Percentiles rank a stretch among this genome's conserved stretches.
Evolutionary conservation across 345 rosid species (phyloP).

Genomic region (Raphanus raphanistrum): DNA sequence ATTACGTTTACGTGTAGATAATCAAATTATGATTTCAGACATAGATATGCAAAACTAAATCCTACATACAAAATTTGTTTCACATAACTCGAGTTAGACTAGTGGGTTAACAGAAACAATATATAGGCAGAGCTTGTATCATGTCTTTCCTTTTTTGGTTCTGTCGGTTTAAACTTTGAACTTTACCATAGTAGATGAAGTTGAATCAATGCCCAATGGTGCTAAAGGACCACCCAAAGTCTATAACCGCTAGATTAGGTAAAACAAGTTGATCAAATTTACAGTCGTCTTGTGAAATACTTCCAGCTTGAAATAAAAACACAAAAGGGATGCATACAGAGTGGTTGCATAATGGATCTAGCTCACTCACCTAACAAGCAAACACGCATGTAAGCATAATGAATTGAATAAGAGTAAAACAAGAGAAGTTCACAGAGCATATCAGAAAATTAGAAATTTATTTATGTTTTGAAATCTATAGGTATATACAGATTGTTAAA

Average conservation of each 20-base stretch:
- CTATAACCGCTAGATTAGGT: background rate
- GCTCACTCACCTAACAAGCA: background rate
- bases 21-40: constrained; percentile 5
- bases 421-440: background rate
- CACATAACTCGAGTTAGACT: constrained; percentile 11
- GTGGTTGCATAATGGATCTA: constrained; percentile 6
- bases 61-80: background rate
- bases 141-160: background rate
- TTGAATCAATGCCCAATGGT: background rate
- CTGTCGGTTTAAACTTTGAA: background rate
- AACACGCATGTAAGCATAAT: background rate
- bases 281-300: background rate
- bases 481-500: background rate
- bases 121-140: background rate
- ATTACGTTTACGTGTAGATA: constrained; percentile 1
- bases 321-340: constrained; percentile 4
- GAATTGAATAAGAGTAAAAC: background rate
- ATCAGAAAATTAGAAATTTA: background rate
- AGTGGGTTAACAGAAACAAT: background rate
- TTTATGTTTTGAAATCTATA: background rate
- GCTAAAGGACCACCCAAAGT: constrained; percentile 1
- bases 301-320: background rate
- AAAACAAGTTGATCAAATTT: background rate
- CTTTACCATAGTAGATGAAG: constrained; percentile 7
- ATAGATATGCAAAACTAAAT: background rate